Percentiles rank a stretch among this genome's conserved stretches.
Evolutionary conservation across 352 stramenopile species (phyloP).

Genomic region (Phytophthora citricola): DNA sequence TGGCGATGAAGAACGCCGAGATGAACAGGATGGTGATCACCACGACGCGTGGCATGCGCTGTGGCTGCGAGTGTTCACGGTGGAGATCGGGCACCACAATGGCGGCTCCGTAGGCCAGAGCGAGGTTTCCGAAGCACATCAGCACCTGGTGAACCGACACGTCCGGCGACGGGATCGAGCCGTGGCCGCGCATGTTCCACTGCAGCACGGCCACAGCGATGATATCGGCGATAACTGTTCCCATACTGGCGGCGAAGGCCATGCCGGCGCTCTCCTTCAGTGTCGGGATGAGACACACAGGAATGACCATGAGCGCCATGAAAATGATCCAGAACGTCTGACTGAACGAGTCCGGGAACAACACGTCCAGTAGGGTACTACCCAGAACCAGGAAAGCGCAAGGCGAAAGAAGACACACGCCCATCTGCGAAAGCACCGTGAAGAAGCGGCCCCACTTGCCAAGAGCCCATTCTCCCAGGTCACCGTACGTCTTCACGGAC

Average conservation of each 20-base stretch:
- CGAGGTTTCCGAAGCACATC: conserved; percentile 57
- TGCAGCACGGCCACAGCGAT: conserved; percentile 49
- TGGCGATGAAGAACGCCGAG: conserved; percentile 51
- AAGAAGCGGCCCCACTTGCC: conserved; percentile 48
- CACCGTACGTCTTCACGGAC: conserved; percentile 60
- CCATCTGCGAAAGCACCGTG: conserved; percentile 51
- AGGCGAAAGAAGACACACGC: conserved; percentile 46
- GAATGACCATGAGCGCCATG: conserved; percentile 54
- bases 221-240: conserved; percentile 57
- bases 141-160: conserved; percentile 53
- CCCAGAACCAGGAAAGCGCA: conserved; percentile 60
- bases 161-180: conserved; percentile 41
- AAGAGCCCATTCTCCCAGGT: conserved; percentile 47
- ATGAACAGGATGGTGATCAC: conserved; percentile 57
- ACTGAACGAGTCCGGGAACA: conserved; percentile 57
- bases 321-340: conserved; percentile 56
- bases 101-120: conserved; percentile 56
- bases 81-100: conserved; percentile 63
- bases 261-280: conserved; percentile 55
- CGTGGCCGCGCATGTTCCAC: conserved; percentile 54
- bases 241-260: conserved; percentile 53
- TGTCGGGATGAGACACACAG: conserved; percentile 53
- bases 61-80: conserved; percentile 56
- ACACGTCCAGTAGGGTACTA: conserved; percentile 44
- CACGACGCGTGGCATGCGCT: conserved; percentile 61